These are phyloP conservation scores for Syncephalastrum contaminatum DNA, from an alignment of 371 early-diverging fungal species.

Conservation along the genomic window DNA sequence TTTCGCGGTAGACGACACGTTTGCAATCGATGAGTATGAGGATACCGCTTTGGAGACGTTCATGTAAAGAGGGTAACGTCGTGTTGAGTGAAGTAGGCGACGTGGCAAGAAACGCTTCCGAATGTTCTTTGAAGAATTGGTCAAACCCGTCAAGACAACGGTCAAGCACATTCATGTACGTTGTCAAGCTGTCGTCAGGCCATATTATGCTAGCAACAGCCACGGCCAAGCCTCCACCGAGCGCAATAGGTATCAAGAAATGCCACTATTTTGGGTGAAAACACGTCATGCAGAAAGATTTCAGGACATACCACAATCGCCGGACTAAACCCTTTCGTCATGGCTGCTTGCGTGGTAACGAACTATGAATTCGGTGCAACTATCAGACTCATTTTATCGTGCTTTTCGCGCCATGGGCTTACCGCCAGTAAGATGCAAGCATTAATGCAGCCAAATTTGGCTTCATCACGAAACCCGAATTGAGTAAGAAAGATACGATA, in stretches of 20 bases:
- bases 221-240: slow-evolving; percentile 32
- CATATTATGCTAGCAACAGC: slow-evolving; percentile 37
- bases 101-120: slow-evolving; percentile 25
- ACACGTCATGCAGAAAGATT: neutral
- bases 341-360: slow-evolving; percentile 28
- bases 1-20: slow-evolving; percentile 41
- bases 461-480: slow-evolving; percentile 9
- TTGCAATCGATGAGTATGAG: slow-evolving; percentile 41
- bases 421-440: slow-evolving; percentile 37
- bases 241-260: slow-evolving; percentile 34
- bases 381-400: too few species aligned
- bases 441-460: slow-evolving; percentile 38
- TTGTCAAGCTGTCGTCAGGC: slow-evolving; percentile 45
- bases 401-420: slow-evolving; percentile 10
- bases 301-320: slow-evolving; percentile 4
- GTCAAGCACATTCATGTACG: slow-evolving; percentile 24
- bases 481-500: neutral
- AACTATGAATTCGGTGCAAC: slow-evolving; percentile 18
- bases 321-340: slow-evolving; percentile 1
- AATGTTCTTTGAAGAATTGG: slow-evolving; percentile 33
- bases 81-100: slow-evolving; percentile 1
- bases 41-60: slow-evolving; percentile 23
- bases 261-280: slow-evolving; percentile 23
- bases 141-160: slow-evolving; percentile 27
- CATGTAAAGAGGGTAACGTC: slow-evolving; percentile 25